Base-by-base conservation (phyloP, 352 stramenopile species). In the Ophiocytium majus region DNA sequence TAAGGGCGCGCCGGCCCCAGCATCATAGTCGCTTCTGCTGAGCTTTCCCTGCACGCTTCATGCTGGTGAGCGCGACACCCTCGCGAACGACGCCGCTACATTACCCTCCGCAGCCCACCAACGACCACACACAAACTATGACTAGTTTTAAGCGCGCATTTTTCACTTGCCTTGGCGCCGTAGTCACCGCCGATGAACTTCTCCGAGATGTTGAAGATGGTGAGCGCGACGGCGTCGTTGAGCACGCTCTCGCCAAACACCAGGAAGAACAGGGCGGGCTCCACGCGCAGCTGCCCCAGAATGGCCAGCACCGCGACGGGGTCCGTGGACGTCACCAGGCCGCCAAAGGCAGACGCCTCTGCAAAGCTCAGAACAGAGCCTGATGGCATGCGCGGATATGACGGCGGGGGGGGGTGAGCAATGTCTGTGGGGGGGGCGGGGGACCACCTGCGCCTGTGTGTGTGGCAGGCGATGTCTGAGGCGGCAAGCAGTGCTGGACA, bases 221-320 rank as follows among this genome's bases (percentile, higher is more conserved):
- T 96, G 83, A 98, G 96, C 9, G 92, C 93, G 14, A 98, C 93
- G 1, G 95, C 95, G 85, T 98, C 95, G 88, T 98, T 98, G 34
- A 98, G 90, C 36, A 95, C 96, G 63, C 91, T 96, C 90, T 98
- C 95, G 75, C 95, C 95, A 92, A 98, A 98, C 14, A 98, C 93
- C 34, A 98, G 89, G 85, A 98, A 98, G 86, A 98, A 98, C 0
- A 98, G 89, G 78, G 92, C 94, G 50, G 94, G 94, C 83, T 98
- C 94, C 49, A 94, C 90, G 64, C 78, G n/a, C 35, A 95, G 92
- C 83, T 95, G 92, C 86, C 96, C 92, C 89, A 98, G 97, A 5
- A 97, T 93, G 0, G 94, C 93, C 33, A 98, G 90, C 71, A 93
- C 96, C 31, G 93, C 96, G 49, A 98, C 94, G 10, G 95, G 95